Conservation (phyloP, 495 filamentous ascomycete genomes). For the Neurospora discreta region DNA sequence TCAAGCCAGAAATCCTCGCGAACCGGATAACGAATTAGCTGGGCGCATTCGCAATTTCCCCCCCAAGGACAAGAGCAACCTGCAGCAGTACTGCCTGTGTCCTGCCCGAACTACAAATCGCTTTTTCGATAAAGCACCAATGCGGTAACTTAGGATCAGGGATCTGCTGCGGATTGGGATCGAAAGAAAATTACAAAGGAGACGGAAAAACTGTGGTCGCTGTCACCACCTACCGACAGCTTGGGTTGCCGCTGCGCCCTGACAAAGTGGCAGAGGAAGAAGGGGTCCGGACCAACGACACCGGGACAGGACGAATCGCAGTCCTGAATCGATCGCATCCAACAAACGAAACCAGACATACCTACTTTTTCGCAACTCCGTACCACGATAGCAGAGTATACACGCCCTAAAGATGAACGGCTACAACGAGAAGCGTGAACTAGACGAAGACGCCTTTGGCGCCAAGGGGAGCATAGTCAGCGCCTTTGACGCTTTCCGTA, state of each 20-base stretch:
- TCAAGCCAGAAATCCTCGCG: neutral
- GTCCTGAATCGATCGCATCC: neutral
- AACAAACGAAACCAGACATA: neutral
- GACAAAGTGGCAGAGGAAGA: neutral
- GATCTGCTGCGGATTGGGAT: neutral
- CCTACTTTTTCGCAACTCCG: neutral
- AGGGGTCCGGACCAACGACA: neutral
- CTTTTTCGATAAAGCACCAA: neutral
- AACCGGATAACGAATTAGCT: neutral
- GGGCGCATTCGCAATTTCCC: neutral
- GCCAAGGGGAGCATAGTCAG: conserved; percentile 59
- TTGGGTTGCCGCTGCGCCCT: neutral
- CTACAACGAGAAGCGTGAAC: conserved; percentile 39
- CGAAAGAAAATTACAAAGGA: neutral
- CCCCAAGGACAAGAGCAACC: neutral
- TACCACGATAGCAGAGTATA: neutral
- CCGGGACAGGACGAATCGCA: neutral
- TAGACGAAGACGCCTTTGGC: conserved; percentile 71
- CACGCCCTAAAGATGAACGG: conserved; percentile 37
- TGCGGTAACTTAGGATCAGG: neutral
- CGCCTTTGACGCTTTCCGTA: conserved; percentile 97
- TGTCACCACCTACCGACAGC: neutral
- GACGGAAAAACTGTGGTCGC: neutral
- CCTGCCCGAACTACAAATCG: neutral
- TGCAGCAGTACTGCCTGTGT: neutral